Base-by-base conservation (phyloP, 2,329 filamentous ascomycete species). In the Fusarium sp. region DNA sequence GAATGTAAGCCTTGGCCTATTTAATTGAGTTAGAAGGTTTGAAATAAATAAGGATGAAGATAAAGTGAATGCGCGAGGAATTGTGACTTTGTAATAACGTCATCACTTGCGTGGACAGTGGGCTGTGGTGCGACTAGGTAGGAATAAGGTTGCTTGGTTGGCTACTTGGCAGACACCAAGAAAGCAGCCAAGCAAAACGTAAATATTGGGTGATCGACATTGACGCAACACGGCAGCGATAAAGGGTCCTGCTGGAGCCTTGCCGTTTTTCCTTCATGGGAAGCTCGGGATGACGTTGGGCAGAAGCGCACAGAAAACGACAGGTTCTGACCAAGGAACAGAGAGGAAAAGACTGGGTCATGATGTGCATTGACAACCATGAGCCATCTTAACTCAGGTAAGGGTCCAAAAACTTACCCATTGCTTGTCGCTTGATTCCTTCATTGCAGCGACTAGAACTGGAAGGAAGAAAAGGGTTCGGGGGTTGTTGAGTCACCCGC, bases 1-100 rank as follows among this genome's bases (percentile, higher is more conserved):
- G 86, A 43, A 93, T 82, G 75, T 91, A 89, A 74, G 88, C 85
- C 54, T 85, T 82, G 42, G 90, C 89, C 91, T 93, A 75, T 61
- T 44, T 46, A 43, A 55, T 29, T 21, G 48, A 42, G 59, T 64
- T 41, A 55, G 54, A 46, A 55, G 8, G 20, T 16, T n/a, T 44
- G 13, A 6, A 57, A 52, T 59, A 26, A 54, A 52, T 18, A 16
- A 38, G 53, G 13, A 24, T 35, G 20, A 24, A 18, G 26, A 37
- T 24, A 35, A 48, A 43, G 43, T 58, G 28, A 53, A 58, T 54
- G 37, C 37, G 59, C 26, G 28, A 38, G 56, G 23, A 35, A 33
- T 44, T 28, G 23, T 28, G 23, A 20, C n/a, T 39, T 39, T 50
- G 44, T 47, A 53, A 54, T 8, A 35, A 72, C 67, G 67, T 68